phyloP scores from a whole-genome alignment of 2,329 filamentous ascomycete genomes.

The Sporothrix euskadiensis region DNA sequence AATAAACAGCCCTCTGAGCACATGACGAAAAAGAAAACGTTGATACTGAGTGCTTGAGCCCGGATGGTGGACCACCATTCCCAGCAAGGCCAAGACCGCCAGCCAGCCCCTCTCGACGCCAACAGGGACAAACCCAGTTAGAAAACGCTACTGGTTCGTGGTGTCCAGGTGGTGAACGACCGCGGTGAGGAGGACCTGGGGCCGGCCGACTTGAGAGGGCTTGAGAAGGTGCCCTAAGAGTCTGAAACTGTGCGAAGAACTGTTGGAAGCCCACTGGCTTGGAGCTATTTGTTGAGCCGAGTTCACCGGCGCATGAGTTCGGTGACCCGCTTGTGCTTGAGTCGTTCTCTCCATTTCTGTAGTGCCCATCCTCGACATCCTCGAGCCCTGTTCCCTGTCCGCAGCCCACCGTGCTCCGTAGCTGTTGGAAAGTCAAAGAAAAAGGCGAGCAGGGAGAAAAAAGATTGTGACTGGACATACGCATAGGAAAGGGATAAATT shows the following conservation, averaged over 20 bases:
- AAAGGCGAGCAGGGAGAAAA: background rate
- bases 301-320: conserved; percentile 11
- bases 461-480: background rate
- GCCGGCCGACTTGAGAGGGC: background rate
- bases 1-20: no score
- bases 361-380: background rate
- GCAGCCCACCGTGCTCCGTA: background rate
- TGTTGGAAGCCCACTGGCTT: background rate
- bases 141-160: background rate
- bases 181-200: background rate
- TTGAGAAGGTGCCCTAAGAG: background rate
- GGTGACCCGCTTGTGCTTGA: conserved; percentile 12
- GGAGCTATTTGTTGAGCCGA: conserved; percentile 18
- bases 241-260: background rate
- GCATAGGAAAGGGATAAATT: background rate
- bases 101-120: background rate
- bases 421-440: background rate
- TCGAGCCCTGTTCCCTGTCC: conserved; percentile 29
- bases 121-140: conserved; percentile 10
- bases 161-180: background rate
- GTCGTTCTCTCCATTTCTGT: background rate
- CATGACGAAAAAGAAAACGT: background rate
- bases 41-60: background rate
- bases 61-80: background rate
- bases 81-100: background rate